These are phyloP conservation scores for Liquidambar formosana DNA, from an alignment of 164 flowering plant species.

Conservation along the genomic window DNA sequence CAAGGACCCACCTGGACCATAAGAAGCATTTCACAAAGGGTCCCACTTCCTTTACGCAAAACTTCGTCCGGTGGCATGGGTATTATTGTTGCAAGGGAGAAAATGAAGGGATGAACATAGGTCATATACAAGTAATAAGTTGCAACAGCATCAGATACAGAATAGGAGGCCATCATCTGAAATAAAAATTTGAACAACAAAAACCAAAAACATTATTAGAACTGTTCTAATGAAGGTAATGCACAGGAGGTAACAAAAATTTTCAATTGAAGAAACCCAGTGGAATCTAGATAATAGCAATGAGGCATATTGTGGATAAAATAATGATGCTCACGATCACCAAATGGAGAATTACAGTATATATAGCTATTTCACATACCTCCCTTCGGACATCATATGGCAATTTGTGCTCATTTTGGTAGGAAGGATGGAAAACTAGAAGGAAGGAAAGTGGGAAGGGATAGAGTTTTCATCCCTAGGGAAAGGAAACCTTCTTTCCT, in stretches of 20 bases:
- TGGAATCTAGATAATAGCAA: not conserved
- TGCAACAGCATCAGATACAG: slow-evolving; percentile 99
- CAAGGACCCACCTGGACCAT: slow-evolving; percentile 87
- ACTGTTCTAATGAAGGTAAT: not conserved
- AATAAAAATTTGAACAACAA: slow-evolving; percentile 17
- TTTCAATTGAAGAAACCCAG: not conserved
- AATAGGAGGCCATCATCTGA: slow-evolving; percentile 99
- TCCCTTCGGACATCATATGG: too few species aligned
- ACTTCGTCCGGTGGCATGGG: slow-evolving; percentile 99
- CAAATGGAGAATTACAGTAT: not conserved
- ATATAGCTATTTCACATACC: not conserved
- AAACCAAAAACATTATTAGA: slow-evolving; percentile 20
- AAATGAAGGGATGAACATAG: slow-evolving; percentile 98
- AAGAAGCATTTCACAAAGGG: slow-evolving; percentile 99
- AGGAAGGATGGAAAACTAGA: too few species aligned
- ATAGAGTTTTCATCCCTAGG: too few species aligned
- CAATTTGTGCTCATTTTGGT: too few species aligned
- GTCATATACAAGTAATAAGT: slow-evolving; percentile 98
- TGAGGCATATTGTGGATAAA: not conserved
- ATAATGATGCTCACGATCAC: not conserved
- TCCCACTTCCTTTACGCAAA: slow-evolving; percentile 97
- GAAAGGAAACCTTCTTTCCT: too few species aligned
- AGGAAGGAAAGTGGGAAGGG: too few species aligned
- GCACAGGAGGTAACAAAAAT: not conserved
- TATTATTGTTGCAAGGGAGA: slow-evolving; percentile 96